phyloP scores from a whole-genome alignment of 352 stramenopile genomes.

The Globisporangium viniferum region DNA sequence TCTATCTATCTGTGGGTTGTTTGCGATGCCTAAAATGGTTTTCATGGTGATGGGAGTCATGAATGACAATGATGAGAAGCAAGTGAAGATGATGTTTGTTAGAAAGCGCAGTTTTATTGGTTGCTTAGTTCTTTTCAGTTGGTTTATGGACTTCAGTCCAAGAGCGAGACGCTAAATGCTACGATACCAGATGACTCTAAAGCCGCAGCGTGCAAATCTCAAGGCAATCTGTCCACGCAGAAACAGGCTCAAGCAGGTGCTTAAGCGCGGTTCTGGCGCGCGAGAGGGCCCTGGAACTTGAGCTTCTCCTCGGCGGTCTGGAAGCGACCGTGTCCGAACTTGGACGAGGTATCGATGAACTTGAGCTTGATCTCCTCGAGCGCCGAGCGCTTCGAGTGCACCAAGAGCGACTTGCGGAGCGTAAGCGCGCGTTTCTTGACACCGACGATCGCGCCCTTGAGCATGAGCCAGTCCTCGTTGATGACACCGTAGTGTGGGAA shows the following conservation, averaged over 20 bases:
- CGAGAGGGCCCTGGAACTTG: constrained; percentile 98
- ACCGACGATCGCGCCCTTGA: constrained; percentile 98
- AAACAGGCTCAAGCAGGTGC: constrained; percentile 21
- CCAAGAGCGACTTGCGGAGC: constrained; percentile 97
- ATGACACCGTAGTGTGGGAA: constrained; percentile 99
- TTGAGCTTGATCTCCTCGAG: constrained; percentile 96
- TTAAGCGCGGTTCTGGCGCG: constrained; percentile 89
- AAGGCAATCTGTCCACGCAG: constrained; percentile 8
- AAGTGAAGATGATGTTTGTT: neutral
- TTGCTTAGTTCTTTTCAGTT: constrained; percentile 15
- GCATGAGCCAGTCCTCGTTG: constrained; percentile 99
- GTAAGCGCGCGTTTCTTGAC: constrained; percentile 99
- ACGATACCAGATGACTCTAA: neutral
- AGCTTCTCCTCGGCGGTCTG: constrained; percentile 99
- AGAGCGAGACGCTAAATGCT: constrained; percentile 1
- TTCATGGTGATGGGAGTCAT: neutral
- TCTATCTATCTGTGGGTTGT: neutral
- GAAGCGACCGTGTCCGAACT: constrained; percentile 99
- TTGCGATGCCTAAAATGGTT: neutral
- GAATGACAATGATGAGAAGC: neutral
- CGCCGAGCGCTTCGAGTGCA: constrained; percentile 96
- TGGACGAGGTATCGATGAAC: constrained; percentile 97
- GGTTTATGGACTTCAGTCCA: neutral
- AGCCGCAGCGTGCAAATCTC: neutral
- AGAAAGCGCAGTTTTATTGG: constrained; percentile 17